Conservation (phyloP, 306 rosid species). For the Echinosophora koreensis region DNA sequence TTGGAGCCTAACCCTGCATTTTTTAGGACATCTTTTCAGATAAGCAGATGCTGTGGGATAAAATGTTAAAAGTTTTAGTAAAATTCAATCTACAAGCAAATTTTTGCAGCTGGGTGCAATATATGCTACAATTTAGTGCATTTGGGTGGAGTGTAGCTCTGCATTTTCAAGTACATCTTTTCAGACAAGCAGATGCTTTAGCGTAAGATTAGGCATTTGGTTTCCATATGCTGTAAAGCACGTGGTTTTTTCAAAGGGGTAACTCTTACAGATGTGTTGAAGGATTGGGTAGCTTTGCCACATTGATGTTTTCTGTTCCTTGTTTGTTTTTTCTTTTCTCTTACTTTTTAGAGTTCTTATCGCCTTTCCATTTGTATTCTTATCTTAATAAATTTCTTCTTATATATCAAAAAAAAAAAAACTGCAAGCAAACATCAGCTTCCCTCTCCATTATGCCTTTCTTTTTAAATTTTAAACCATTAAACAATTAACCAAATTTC, state of each 20-base stretch:
- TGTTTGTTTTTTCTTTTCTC: not conserved
- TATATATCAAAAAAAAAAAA: not conserved
- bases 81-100: slow-evolving; percentile 8
- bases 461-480: slow-evolving; percentile 40
- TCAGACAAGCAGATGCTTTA: not conserved
- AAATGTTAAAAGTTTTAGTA: not conserved
- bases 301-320: not conserved
- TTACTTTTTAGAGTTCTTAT: too few relatives aligned
- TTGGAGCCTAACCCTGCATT: too few relatives aligned
- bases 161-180: not conserved
- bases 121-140: not conserved
- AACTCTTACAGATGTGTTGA: not conserved
- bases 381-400: not conserved
- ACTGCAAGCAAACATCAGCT: slow-evolving; percentile 14
- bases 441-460: slow-evolving; percentile 29
- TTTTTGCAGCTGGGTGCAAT: not conserved
- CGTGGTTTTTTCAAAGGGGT: not conserved
- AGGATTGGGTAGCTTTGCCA: not conserved
- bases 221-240: not conserved
- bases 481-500: slow-evolving; percentile 16
- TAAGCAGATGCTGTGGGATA: too few relatives aligned
- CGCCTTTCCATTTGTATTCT: too few relatives aligned
- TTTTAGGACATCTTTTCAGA: too few relatives aligned
- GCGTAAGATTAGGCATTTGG: not conserved
- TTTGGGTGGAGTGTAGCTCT: not conserved